phyloP scores from a whole-genome alignment of 495 filamentous ascomycete genomes.

The Tuber borchii region DNA sequence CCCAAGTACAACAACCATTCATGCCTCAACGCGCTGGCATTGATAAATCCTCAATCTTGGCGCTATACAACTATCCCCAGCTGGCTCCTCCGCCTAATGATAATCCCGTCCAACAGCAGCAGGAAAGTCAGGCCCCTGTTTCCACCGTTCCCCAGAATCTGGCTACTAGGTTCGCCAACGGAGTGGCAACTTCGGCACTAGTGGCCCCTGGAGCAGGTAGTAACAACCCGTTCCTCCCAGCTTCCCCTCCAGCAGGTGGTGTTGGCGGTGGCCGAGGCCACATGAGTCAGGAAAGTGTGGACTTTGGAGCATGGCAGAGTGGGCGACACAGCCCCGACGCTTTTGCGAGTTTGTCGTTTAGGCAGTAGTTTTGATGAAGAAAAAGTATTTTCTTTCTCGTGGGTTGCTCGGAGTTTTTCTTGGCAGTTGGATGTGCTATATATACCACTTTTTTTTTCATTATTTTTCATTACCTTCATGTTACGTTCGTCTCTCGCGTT shows the following conservation, averaged over 20 bases:
- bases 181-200: not conserved
- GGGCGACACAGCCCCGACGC: conserved; percentile 93
- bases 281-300: conserved; percentile 83
- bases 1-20: conserved; percentile 44
- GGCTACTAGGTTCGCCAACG: not conserved
- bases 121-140: conserved; percentile 19
- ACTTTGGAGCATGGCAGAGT: conserved; percentile 62
- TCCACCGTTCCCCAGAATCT: not conserved
- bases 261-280: conserved; percentile 48
- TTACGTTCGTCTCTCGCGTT: not conserved
- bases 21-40: conserved; percentile 48
- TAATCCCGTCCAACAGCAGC: conserved; percentile 41
- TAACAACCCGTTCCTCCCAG: conserved; percentile 43
- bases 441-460: not conserved
- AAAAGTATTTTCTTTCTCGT: conserved; percentile 5
- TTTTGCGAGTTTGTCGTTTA: conserved; percentile 78
- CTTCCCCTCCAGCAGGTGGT: conserved; percentile 25
- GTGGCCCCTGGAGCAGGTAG: conserved; percentile 35
- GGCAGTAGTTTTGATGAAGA: conserved; percentile 25
- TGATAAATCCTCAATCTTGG: conserved; percentile 80
- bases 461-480: not conserved
- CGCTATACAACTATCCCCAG: conserved; percentile 77
- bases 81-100: conserved; percentile 51
- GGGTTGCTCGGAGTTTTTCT: conserved; percentile 3
- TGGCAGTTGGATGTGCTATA: conserved; percentile 3